Evolutionary conservation across 1,284 basidiomycete genomes (phyloP).

Genomic region (Ceratobasidium sp.): DNA sequence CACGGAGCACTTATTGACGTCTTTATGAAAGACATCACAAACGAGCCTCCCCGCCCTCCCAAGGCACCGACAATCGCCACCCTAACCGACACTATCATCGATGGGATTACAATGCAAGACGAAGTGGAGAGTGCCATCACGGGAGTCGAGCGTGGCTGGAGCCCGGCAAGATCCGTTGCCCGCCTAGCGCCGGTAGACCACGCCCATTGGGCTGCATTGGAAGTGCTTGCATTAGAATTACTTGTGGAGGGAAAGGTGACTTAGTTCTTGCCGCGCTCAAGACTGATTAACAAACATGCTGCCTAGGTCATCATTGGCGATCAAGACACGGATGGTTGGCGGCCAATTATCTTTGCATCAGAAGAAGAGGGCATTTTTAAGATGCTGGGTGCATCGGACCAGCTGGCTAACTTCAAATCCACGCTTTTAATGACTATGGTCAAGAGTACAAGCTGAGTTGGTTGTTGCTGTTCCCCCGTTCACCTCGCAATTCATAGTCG

Average conservation of each 20-base stretch:
- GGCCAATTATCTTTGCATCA: constrained; percentile 31
- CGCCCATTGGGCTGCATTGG: constrained; percentile 21
- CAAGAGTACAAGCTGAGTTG: constrained; percentile 7
- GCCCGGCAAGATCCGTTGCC: constrained; percentile 21
- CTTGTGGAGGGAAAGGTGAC: constrained; percentile 34
- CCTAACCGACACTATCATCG: constrained; percentile 17
- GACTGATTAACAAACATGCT: neutral
- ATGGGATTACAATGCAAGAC: constrained; percentile 16
- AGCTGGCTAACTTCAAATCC: constrained; percentile 32
- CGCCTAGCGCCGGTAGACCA: constrained; percentile 26
- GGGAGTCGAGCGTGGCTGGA: constrained; percentile 28
- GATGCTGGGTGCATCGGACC: constrained; percentile 21
- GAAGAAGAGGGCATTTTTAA: constrained; percentile 39
- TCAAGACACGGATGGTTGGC: constrained; percentile 15
- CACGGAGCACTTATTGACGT: constrained; percentile 15
- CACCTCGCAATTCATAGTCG: no score
- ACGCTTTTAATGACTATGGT: constrained; percentile 42
- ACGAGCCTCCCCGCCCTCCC: constrained; percentile 13
- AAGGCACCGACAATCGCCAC: constrained; percentile 12
- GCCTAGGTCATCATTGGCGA: constrained; percentile 22
- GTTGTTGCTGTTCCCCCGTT: neutral
- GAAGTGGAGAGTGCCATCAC: constrained; percentile 22
- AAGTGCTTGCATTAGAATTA: constrained; percentile 28
- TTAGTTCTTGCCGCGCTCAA: neutral
- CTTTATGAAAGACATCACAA: constrained; percentile 37